A percentile compares a stretch with the other conserved stretches of the same genome.
Conservation (phyloP, 1,284 basidiomycete genomes). For the Sanghuangporus baumii region DNA sequence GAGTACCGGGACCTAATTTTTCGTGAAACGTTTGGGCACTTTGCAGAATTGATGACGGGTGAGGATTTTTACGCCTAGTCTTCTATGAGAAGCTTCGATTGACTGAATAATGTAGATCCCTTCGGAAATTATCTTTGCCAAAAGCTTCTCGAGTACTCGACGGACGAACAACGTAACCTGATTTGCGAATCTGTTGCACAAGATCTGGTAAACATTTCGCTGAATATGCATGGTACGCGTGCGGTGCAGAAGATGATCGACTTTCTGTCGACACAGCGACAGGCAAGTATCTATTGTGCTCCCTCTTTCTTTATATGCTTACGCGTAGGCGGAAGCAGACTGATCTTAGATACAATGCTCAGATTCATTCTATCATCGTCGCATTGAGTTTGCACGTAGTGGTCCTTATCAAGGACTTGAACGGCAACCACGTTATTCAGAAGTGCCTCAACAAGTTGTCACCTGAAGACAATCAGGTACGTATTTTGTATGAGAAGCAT, state of each 20-base stretch:
- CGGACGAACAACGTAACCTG: slow-evolving; percentile 95
- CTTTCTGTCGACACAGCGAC: slow-evolving; percentile 92
- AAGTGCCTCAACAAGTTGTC: slow-evolving; percentile 98
- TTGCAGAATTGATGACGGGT: slow-evolving; percentile 98
- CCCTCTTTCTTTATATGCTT: slow-evolving; percentile 35
- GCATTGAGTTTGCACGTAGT: slow-evolving; percentile 98
- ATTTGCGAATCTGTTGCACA: slow-evolving; percentile 98
- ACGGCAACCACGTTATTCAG: slow-evolving; percentile 99
- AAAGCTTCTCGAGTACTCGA: slow-evolving; percentile 96
- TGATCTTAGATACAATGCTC: slow-evolving; percentile 74
- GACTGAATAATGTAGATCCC: slow-evolving; percentile 60
- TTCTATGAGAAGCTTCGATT: background rate
- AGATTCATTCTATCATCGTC: slow-evolving; percentile 97
- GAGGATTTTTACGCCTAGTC: slow-evolving; percentile 19
- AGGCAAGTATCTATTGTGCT: slow-evolving; percentile 58
- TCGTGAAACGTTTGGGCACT: slow-evolving; percentile 95
- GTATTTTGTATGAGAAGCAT: slow-evolving; percentile 18
- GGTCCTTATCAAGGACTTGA: slow-evolving; percentile 98
- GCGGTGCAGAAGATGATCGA: slow-evolving; percentile 99
- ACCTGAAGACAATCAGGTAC: slow-evolving; percentile 95
- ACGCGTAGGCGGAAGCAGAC: slow-evolving; percentile 45
- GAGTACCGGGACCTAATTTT: slow-evolving; percentile 99
- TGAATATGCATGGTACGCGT: slow-evolving; percentile 99
- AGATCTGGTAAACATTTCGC: slow-evolving; percentile 95
- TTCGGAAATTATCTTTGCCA: slow-evolving; percentile 99